Base-by-base conservation (phyloP, 2,329 filamentous ascomycete genomes). In the Tolypocladium endophyticum region DNA sequence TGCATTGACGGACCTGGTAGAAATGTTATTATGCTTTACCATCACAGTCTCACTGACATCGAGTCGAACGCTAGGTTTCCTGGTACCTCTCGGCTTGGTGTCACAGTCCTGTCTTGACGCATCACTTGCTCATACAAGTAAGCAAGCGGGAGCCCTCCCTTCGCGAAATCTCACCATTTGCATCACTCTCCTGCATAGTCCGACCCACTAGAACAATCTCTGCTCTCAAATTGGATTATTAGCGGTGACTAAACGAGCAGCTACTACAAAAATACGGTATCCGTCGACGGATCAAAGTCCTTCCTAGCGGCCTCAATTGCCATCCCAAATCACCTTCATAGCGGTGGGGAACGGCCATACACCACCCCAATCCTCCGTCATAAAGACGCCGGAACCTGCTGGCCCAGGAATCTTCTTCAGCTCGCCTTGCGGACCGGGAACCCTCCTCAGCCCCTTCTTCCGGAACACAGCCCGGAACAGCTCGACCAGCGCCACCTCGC, bases 401-500 rank as follows among this genome's bases (percentile, higher is more conserved):
- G 77, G 74, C 11, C 78, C 76, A 0, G 76, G 72, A 2, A 90
- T 77, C 75, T 83, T 87, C 77, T 89, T 89, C 63, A 91, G 70
- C 67, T 84, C 74, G 0, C 88, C 88, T 72, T 88, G 84, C 0
- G 81, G 73, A 0, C 88, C 88, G 0, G 82, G 75, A 0, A 83
- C 85, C 36, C 85, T 78, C 7, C 84, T 76, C 14, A 92, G 70
- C 58, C 84, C 85, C 64, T 81, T 78, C 64, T 84, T 76, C 61
- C 79, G 75, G 66, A 87, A 88, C 2, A 90, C 73, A 0, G 82
- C 81, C 55, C 87, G 82, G 71, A 91, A 81, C 77, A 90, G 86
- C 63, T 87, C 82, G 0, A 83, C 82, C 60, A 92, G 73, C 0
- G 84, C 86, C 2, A 84, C 77, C 62, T 85, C 78, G 68, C 79